Evolutionary conservation across 2,329 filamentous ascomycete genomes (phyloP).

Genomic region (Exophiala sp.): DNA sequence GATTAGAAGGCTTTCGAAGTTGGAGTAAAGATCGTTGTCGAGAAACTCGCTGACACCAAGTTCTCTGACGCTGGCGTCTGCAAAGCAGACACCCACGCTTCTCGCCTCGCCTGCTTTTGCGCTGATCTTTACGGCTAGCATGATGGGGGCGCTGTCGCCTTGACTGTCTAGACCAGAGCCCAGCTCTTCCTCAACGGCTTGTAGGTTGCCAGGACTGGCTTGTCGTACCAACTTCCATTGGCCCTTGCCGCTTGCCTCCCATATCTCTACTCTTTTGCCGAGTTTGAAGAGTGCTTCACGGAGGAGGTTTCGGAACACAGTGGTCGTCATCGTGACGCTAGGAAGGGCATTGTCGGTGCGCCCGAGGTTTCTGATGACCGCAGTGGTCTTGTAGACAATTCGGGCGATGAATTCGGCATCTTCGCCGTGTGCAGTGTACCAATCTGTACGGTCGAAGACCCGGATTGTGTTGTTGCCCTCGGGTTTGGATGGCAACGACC

Average conservation of each 20-base stretch:
- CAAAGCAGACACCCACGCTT: conserved; percentile 91
- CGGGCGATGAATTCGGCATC: conserved; percentile 49
- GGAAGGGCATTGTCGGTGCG: conserved; percentile 78
- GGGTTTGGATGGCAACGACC: conserved; percentile 69
- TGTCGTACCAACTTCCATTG: conserved; percentile 91
- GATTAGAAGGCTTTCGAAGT: conserved; percentile 93
- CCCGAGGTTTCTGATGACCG: conserved; percentile 86
- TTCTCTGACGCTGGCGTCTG: conserved; percentile 92
- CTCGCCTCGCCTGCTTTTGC: conserved; percentile 82
- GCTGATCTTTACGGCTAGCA: conserved; percentile 88
- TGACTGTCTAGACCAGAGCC: conserved; percentile 60
- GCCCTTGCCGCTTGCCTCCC: conserved; percentile 68
- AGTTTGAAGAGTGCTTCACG: conserved; percentile 89
- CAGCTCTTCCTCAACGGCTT: conserved; percentile 94
- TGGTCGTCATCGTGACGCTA: conserved; percentile 92
- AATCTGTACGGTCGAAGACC: conserved; percentile 91
- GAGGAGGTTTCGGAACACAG: conserved; percentile 92
- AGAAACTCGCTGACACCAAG: conserved; percentile 95
- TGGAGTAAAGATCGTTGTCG: conserved; percentile 98
- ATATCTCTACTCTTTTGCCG: conserved; percentile 88
- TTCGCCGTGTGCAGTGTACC: conserved; percentile 67
- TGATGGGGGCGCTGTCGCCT: conserved; percentile 70
- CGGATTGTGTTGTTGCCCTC: conserved; percentile 68
- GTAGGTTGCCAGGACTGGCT: conserved; percentile 91
- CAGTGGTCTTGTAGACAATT: conserved; percentile 96